phyloP scores from a whole-genome alignment of 306 rosid genomes.

The Gillenia trifoliata region DNA sequence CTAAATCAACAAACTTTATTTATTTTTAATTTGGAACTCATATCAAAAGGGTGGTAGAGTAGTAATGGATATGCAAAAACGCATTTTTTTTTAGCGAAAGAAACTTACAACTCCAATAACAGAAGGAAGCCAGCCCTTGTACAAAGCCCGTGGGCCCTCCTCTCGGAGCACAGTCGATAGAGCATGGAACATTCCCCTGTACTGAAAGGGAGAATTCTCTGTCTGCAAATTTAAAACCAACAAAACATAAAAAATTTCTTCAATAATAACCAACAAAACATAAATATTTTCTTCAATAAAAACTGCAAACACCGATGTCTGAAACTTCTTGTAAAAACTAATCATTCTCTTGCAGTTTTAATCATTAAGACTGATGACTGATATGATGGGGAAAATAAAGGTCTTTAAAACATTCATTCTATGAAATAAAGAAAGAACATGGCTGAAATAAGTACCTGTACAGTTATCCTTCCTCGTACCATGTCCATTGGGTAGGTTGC shows the following conservation, averaged over 20 bases:
- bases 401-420: background rate
- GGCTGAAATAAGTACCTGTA: slow-evolving; percentile 57
- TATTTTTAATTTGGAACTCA: background rate
- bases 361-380: background rate
- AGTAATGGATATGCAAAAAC: background rate
- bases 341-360: background rate
- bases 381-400: background rate
- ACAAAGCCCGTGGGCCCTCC: slow-evolving; percentile 96
- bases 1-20: background rate
- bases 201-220: slow-evolving; percentile 87
- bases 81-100: background rate
- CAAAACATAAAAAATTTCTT: background rate
- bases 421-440: slow-evolving; percentile 4
- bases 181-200: slow-evolving; percentile 98
- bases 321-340: background rate
- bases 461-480: slow-evolving; percentile 99
- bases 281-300: background rate
- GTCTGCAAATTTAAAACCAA: slow-evolving; percentile 49
- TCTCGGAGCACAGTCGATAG: slow-evolving; percentile 81
- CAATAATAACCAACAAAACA: background rate
- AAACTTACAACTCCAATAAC: slow-evolving; percentile 97
- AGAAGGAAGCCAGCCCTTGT: slow-evolving; percentile 99
- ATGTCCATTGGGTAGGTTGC: slow-evolving; percentile 99
- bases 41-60: background rate
- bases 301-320: background rate